Evolutionary conservation across 176 grass and related monocot genomes (phyloP).

Genomic region (Guadua angustifolia): DNA sequence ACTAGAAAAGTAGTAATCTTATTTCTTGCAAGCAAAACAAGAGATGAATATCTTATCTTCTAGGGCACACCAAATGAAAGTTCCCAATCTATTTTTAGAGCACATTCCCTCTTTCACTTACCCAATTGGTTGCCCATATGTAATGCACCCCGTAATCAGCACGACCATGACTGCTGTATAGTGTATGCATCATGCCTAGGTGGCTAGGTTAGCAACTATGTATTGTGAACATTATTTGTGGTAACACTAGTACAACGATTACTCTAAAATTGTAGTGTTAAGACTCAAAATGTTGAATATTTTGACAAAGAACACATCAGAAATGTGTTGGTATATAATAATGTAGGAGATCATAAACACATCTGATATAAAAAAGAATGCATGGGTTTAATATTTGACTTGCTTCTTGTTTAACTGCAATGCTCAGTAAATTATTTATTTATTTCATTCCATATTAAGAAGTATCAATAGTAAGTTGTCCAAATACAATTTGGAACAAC

Average conservation of each 20-base stretch:
- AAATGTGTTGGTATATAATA: background rate
- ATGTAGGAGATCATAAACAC: background rate
- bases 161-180: background rate
- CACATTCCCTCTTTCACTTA: background rate
- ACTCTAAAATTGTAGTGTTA: background rate
- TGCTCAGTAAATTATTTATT: background rate
- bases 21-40: background rate
- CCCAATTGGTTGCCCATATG: too few species aligned
- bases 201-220: slow-evolving; percentile 7
- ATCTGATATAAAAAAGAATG: background rate
- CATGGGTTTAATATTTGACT: background rate
- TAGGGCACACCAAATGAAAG: background rate
- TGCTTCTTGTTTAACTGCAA: background rate
- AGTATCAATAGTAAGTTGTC: background rate
- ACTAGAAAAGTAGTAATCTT: background rate
- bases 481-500: background rate
- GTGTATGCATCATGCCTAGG: background rate
- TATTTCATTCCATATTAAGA: background rate
- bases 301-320: background rate
- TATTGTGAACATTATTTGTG: background rate
- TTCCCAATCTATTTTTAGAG: background rate
- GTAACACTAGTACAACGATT: background rate
- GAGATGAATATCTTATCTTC: background rate
- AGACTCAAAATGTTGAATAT: background rate
- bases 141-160: too few species aligned